These are phyloP conservation scores for Saccharomycopsis microspora DNA, from an alignment of 805 yeast species.

Conservation along the genomic window DNA sequence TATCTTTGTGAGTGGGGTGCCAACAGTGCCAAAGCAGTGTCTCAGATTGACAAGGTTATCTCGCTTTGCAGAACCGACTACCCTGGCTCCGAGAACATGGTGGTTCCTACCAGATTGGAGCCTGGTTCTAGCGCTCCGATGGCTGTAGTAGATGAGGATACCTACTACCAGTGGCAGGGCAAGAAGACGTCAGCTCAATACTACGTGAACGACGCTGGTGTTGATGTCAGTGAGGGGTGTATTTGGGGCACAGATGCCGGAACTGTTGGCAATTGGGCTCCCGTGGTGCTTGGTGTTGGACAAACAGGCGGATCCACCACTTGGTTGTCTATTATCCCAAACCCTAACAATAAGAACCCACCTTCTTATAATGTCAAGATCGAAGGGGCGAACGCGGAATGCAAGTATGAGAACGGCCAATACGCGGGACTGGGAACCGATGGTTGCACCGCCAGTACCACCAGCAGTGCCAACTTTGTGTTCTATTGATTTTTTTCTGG, in stretches of 20 bases:
- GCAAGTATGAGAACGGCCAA: slow-evolving; percentile 69
- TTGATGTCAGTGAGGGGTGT: slow-evolving; percentile 82
- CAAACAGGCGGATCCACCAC: slow-evolving; percentile 51
- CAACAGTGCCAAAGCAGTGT: slow-evolving; percentile 55
- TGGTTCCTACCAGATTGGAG: slow-evolving; percentile 72
- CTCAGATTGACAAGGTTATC: slow-evolving; percentile 51
- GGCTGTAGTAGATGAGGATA: slow-evolving; percentile 68
- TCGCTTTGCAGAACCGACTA: slow-evolving; percentile 97
- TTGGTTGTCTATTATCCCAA: slow-evolving; percentile 85
- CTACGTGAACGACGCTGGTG: slow-evolving; percentile 96
- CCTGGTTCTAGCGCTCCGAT: slow-evolving; percentile 57
- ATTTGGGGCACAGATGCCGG: slow-evolving; percentile 79
- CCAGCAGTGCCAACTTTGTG: slow-evolving; percentile 54
- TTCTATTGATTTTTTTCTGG: slow-evolving; percentile 26
- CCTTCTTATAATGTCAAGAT: slow-evolving; percentile 70
- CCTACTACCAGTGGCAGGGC: slow-evolving; percentile 77
- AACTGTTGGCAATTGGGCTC: slow-evolving; percentile 96
- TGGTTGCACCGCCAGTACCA: slow-evolving; percentile 70
- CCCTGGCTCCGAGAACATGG: slow-evolving; percentile 99
- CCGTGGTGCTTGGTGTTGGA: slow-evolving; percentile 91
- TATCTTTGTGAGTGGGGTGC: slow-evolving; percentile 84
- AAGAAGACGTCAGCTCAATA: slow-evolving; percentile 84
- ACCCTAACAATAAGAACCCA: slow-evolving; percentile 73
- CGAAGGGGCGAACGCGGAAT: slow-evolving; percentile 61
- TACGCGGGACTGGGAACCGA: slow-evolving; percentile 53